Base-by-base conservation (phyloP, 2,329 filamentous ascomycete genomes). In the Colletotrichum viniferum region DNA sequence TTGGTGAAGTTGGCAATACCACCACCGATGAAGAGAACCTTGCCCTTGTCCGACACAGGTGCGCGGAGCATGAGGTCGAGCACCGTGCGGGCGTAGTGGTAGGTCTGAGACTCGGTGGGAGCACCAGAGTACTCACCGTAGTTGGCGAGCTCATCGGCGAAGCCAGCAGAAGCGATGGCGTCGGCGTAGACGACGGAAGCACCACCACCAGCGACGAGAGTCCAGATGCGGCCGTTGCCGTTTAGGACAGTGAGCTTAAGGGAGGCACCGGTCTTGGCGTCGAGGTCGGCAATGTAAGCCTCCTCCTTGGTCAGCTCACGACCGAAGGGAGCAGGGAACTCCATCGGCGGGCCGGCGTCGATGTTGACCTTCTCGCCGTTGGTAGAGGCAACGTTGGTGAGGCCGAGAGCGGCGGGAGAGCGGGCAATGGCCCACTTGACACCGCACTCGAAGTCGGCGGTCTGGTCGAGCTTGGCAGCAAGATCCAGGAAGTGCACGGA, bases 1-100 rank as follows among this genome's bases (percentile, higher is more conserved):
- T 98, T 99, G 91, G 97, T 99, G 90, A 99, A 99, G 94, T 99
- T 99, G 91, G 97, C 97, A 91, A 99, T 99, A 92, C 97, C 97
- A 89, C 97, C 97, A 87, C 97, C 97, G 80, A 99, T 98, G 92
- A 99, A 99, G 79, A 99, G 94, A 69, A 99, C 95, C 92, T 98
- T 99, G 90, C 97, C 97, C 83, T 98, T 94, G 77, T 95, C 91
- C 86, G 92, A 90, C 84, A 92, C 86, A 74, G 97, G 96, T 71
- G 96, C 94, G 80, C 97, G 95, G 81, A 99, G 94, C 95, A 99
- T 98, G 78, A 99, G 93, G 86, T 99, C 97, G 78, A 99, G 91
- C 78, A 99, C 95, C 34, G 97, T 99, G 83, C 95, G 94, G 83
- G 97, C 96, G 88, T 99, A 99, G 93, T 98, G 96, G 93, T 95